Base-by-base conservation (phyloP, 805 yeast species). In the Candida schatavii region DNA sequence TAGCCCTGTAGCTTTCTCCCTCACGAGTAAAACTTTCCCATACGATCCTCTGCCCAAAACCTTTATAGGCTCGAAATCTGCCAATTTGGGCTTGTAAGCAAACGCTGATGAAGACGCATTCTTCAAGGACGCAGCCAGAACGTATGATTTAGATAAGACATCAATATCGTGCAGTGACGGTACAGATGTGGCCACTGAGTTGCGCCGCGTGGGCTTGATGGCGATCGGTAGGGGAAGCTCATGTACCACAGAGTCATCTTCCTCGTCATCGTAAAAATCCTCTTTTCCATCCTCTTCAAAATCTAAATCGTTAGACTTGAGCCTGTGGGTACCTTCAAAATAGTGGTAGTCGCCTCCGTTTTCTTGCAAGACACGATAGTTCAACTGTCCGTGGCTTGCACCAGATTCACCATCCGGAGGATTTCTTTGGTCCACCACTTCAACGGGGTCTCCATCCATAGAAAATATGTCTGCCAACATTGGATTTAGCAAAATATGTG, bases 1-100 rank as follows among this genome's bases (percentile, higher is more conserved):
- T 46, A 56, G 60, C 5, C 72, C 72, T 10, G 66, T 64, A 10
- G 65, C 40, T 15, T 50, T 41, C 47, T 70, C 75, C 34, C 64
- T 54, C 5, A 70, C 75, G 34, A 70, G 51, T 18, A 66, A 52
- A 17, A 70, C 75, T 40, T 70, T 70, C 2, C 75, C 75, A 46
- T 66, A 70, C 11, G 71, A 62, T 3, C 75, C 75, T 46, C 59
- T 62, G 18, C 75, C 75, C 40, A 70, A 51, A 5, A 70, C 75
- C 49, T 64, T 68, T 32, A 70, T 55, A 5, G 74, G 72, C 41
- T 62, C 68, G 42, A 70, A 70, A 48, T 70, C 75, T 2, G 59
- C 47, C 25, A 68, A 52, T 38, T 52, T 54, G 18, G 68, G 65
- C 46, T 56, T 53, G 43, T 55, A 56, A 22, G 35, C 20, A 9